Evolutionary conservation across 2,329 filamentous ascomycete species (phyloP).

Genomic region (Penicillium rolfsii): DNA sequence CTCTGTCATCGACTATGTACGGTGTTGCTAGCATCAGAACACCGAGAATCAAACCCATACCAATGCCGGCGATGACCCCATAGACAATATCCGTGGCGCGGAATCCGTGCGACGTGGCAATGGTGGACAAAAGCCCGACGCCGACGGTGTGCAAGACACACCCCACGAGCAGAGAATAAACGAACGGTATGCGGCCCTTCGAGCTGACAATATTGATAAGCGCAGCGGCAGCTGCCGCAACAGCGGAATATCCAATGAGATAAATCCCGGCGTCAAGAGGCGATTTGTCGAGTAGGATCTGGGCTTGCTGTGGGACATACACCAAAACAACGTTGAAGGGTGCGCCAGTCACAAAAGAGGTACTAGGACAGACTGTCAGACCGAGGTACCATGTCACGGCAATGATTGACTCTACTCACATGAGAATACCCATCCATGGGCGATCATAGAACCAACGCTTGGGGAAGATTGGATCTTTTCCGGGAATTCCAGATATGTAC

Average conservation of each 20-base stretch:
- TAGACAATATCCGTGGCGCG: slow-evolving; percentile 30
- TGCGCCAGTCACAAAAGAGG: slow-evolving; percentile 33
- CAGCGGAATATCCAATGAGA: slow-evolving; percentile 32
- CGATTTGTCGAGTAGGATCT: slow-evolving; percentile 29
- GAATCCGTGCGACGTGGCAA: slow-evolving; percentile 24
- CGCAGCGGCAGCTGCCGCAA: slow-evolving; percentile 29
- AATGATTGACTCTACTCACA: slow-evolving; percentile 18
- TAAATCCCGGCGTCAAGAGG: slow-evolving; percentile 34
- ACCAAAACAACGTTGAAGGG: slow-evolving; percentile 34
- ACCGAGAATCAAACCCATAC: slow-evolving; percentile 29
- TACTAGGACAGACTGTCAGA: slow-evolving; percentile 18
- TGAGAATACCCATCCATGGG: slow-evolving; percentile 34
- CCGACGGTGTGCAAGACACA: slow-evolving; percentile 32
- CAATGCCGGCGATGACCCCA: slow-evolving; percentile 28
- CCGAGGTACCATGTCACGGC: no score
- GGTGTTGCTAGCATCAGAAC: slow-evolving; percentile 30
- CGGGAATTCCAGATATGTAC: slow-evolving; percentile 26
- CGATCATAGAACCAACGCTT: slow-evolving; percentile 32
- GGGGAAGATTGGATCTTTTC: slow-evolving; percentile 35
- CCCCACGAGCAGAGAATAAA: slow-evolving; percentile 33
- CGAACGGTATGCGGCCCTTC: slow-evolving; percentile 30
- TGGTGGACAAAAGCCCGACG: slow-evolving; percentile 30
- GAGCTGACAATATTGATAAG: slow-evolving; percentile 28
- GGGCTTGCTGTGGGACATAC: slow-evolving; percentile 36
- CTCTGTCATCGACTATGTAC: slow-evolving; percentile 33